Conservation (phyloP, 306 rosid genomes). For the Rosa lucieae region DNA sequence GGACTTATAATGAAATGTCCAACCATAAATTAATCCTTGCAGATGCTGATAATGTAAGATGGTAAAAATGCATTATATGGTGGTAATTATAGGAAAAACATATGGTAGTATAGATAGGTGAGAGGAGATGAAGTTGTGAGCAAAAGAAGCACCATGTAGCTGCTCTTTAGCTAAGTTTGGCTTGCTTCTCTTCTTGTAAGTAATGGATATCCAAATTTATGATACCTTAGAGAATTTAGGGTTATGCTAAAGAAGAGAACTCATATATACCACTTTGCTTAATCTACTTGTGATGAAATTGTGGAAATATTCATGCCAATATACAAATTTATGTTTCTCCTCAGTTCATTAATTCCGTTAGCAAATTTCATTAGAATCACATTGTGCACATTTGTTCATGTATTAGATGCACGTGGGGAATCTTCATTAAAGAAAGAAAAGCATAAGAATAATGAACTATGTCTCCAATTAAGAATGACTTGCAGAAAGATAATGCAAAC, state of each 20-base stretch:
- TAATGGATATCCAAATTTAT: background rate
- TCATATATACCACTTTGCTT: background rate
- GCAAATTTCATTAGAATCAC: background rate
- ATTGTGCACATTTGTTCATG: background rate
- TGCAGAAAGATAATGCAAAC: background rate
- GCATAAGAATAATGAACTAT: background rate
- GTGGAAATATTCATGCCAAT: background rate
- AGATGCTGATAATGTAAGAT: background rate
- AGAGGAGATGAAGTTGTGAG: background rate
- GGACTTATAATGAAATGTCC: background rate
- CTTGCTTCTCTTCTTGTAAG: background rate
- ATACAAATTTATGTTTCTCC: background rate
- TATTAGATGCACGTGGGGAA: constrained; percentile 7
- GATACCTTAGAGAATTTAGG: background rate
- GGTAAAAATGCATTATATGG: background rate
- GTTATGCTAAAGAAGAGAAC: background rate
- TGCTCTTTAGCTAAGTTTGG: background rate
- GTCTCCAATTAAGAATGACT: background rate
- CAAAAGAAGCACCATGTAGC: background rate
- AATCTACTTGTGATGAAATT: background rate
- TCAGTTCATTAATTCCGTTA: background rate
- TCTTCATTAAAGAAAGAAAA: background rate
- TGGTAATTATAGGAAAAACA: background rate
- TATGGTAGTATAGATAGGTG: background rate
- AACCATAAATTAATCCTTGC: background rate